Evolutionary conservation across 208 protist genomes (phyloP), one percentile per base, ranked within the genome.

Genomic region (Crithidia fasciculata): DNA sequence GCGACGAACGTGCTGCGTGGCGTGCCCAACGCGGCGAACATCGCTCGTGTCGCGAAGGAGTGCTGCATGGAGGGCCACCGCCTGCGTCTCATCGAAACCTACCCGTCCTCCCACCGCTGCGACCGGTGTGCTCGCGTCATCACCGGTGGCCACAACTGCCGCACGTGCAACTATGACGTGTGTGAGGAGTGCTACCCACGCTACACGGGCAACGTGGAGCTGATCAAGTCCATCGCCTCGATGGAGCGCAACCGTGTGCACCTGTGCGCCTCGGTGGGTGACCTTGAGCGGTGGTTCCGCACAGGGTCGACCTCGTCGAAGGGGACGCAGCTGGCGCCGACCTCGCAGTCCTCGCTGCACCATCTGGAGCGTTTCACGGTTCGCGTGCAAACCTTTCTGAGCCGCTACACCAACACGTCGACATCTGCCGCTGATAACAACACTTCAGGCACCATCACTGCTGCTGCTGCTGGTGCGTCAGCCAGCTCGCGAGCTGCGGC

Each of bases 221-320:
- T 83, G 60, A 70, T 84, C 16, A 40, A 61, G 50, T 72, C 60
- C 13, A 44, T 79, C 28, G 40, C 60, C 2, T 10, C 62, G 40
- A 71, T 67, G 53, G 68, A 74, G 69, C 74, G 68, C 50, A 80
- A 89, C 58, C 86, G 86, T 18, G 80, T 87, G 3, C 88, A 96
- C 78, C 81, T 93, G 16, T 86, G 94, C 67, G 66, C 81, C 37
- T 78, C 74, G 43, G 74, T 97, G 28, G 92, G 90, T 16, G 92
- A 95, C 57, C 83, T 97, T 45, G 90, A 97, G 76, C 86, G 92
- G 19, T 91, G 76, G 63, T 92, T 97, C 59, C 87, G 92, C 44
- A 91, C 90, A 4, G 92, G 89, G 0, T 86, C 89, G 37, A 87
- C 76, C 9, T 89, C 85, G 8, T 89, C 82, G n/a, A 95, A 93